Percentiles rank a stretch among this genome's conserved stretches.
phyloP scores from a whole-genome alignment of 2,329 filamentous ascomycete species.

The Curvularia spicifera region DNA sequence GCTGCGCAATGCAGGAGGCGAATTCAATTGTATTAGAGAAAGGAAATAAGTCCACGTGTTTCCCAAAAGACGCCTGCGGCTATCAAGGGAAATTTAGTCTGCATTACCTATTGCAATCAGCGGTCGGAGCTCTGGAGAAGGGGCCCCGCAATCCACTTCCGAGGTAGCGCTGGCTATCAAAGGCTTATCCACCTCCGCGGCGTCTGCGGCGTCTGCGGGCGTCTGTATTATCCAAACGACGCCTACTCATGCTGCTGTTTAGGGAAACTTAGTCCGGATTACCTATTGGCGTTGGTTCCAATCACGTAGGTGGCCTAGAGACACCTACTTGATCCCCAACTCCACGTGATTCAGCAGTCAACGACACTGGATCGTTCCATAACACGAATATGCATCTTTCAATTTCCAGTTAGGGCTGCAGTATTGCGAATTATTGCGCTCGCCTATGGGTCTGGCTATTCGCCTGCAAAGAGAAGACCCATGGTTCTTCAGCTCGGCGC shows the following conservation, averaged over 20 bases:
- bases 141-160: constrained; percentile 14
- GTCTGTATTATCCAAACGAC: not conserved
- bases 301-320: not conserved
- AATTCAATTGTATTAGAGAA: not conserved
- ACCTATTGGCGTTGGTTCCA: not conserved
- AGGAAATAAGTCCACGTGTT: constrained; percentile 10
- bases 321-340: not conserved
- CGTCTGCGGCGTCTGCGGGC: constrained; percentile 13
- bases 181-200: constrained; percentile 20
- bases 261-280: too few species aligned
- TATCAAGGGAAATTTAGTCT: constrained; percentile 25
- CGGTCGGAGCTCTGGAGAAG: constrained; percentile 12
- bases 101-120: constrained; percentile 15
- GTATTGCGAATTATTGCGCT: not conserved
- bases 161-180: constrained; percentile 20
- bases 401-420: not conserved
- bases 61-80: constrained; percentile 17
- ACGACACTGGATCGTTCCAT: not conserved
- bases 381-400: not conserved
- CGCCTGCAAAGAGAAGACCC: not conserved
- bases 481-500: not conserved
- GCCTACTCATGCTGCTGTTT: too few species aligned
- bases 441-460: not conserved
- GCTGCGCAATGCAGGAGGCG: not conserved
- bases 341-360: not conserved